Evolutionary conservation across 2,329 filamentous ascomycete genomes (phyloP).

Genomic region (Thielaviopsis populi): DNA sequence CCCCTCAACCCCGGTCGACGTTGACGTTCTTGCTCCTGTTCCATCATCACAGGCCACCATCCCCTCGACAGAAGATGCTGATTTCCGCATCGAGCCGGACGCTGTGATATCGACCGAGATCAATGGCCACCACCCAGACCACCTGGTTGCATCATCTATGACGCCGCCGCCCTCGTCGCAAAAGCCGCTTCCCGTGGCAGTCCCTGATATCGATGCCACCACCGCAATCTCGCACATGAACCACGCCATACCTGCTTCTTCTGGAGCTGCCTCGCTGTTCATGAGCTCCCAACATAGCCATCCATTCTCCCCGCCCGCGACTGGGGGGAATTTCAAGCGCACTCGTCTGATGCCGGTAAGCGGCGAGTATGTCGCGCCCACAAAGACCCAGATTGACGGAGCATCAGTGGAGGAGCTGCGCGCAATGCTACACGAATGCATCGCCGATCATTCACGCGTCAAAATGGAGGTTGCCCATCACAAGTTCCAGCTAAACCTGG

Average conservation of each 20-base stretch:
- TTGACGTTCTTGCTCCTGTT: not conserved
- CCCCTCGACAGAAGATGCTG: slow-evolving; percentile 40
- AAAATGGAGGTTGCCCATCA: slow-evolving; percentile 81
- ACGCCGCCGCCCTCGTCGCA: slow-evolving; percentile 41
- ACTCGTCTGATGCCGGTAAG: slow-evolving; percentile 18
- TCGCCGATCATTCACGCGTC: slow-evolving; percentile 42
- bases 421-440: slow-evolving; percentile 37
- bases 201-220: slow-evolving; percentile 5
- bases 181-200: slow-evolving; percentile 1
- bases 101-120: slow-evolving; percentile 36
- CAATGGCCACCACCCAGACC: slow-evolving; percentile 30
- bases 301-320: slow-evolving; percentile 41
- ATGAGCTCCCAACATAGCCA: slow-evolving; percentile 31
- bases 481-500: slow-evolving; percentile 75
- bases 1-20: slow-evolving; percentile 6
- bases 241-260: slow-evolving; percentile 20
- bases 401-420: slow-evolving; percentile 42
- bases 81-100: slow-evolving; percentile 35
- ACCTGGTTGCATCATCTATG: slow-evolving; percentile 40
- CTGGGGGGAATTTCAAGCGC: slow-evolving; percentile 19
- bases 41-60: slow-evolving; percentile 36
- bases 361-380: slow-evolving; percentile 34
- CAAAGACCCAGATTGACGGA: slow-evolving; percentile 34
- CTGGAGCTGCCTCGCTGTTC: slow-evolving; percentile 18
- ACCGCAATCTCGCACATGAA: not conserved